phyloP scores from a whole-genome alignment of 345 rosid genomes.

The Nephelium lappaceum region DNA sequence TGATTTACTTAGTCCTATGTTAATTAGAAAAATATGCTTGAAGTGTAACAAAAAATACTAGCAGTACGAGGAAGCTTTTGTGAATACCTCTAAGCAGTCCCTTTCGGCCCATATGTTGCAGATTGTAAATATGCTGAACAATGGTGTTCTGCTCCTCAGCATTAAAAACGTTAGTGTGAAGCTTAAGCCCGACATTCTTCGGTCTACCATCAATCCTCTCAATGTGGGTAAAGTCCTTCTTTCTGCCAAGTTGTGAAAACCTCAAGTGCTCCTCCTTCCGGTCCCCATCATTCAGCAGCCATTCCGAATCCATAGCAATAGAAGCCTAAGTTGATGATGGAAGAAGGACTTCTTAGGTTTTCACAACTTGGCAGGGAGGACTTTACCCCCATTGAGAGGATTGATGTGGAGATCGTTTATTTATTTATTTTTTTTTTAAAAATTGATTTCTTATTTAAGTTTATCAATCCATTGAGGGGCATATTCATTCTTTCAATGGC shows the following conservation, averaged over 20 bases:
- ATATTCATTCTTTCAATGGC: too few relatives aligned
- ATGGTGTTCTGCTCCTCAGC: slow-evolving; percentile 64
- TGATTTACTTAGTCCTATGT: too few relatives aligned
- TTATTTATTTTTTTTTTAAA: too few relatives aligned
- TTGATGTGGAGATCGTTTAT: slow-evolving; percentile 69
- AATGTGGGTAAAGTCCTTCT: too few relatives aligned
- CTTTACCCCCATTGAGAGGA: slow-evolving; percentile 49
- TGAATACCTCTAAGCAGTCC: slow-evolving; percentile 51
- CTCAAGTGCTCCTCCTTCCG: slow-evolving; percentile 39
- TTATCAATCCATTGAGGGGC: too few relatives aligned
- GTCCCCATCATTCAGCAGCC: slow-evolving; percentile 30
- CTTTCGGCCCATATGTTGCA: slow-evolving; percentile 54
- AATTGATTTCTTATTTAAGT: too few relatives aligned
- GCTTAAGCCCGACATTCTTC: slow-evolving; percentile 57
- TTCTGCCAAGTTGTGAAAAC: slow-evolving; percentile 44
- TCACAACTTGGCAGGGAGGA: slow-evolving; percentile 48
- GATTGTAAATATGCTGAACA: slow-evolving; percentile 48
- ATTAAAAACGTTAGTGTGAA: slow-evolving; percentile 54
- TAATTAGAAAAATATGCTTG: too few relatives aligned
- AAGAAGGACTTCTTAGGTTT: too few relatives aligned
- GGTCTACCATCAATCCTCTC: slow-evolving; percentile 50
- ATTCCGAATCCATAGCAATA: slow-evolving; percentile 17
- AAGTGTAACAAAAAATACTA: too few relatives aligned
- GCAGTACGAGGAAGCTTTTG: background rate
- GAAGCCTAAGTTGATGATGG: too few relatives aligned